Evolutionary conservation across 345 rosid genomes (phyloP).

Genomic region (Sisymbrium irio): DNA sequence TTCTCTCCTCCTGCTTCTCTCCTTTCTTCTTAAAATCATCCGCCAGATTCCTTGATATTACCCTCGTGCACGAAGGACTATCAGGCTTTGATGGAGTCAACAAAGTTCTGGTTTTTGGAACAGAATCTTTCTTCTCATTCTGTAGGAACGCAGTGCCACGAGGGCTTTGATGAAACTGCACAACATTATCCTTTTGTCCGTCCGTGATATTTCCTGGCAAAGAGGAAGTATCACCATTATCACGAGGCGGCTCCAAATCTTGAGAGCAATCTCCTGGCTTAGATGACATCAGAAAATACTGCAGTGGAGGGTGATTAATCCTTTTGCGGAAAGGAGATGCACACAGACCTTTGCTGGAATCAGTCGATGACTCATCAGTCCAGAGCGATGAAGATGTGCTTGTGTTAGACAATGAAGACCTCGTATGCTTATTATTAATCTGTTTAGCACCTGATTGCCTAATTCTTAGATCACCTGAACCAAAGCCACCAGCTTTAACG

Average conservation of each 20-base stretch:
- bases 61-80: constrained; percentile 31
- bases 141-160: constrained; percentile 30
- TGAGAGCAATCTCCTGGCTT: constrained; percentile 35
- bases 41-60: constrained; percentile 37
- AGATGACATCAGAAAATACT: constrained; percentile 56
- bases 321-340: constrained; percentile 50
- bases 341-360: constrained; percentile 41
- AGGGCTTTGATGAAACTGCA: constrained; percentile 29
- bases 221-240: constrained; percentile 30
- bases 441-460: constrained; percentile 37
- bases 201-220: constrained; percentile 17
- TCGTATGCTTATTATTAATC: constrained; percentile 31
- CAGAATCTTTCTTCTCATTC: constrained; percentile 36
- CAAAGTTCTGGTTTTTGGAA: constrained; percentile 35
- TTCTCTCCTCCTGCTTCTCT: constrained; percentile 40
- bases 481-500: constrained; percentile 60
- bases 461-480: constrained; percentile 57
- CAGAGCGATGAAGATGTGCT: constrained; percentile 33
- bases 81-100: constrained; percentile 35
- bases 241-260: constrained; percentile 33
- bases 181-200: constrained; percentile 24
- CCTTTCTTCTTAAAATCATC: constrained; percentile 38
- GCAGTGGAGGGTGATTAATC: constrained; percentile 45
- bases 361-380: constrained; percentile 38
- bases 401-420: constrained; percentile 34